Evolutionary conservation across 345 rosid species (phyloP).

Genomic region (Xanthoceras sorbifolium): DNA sequence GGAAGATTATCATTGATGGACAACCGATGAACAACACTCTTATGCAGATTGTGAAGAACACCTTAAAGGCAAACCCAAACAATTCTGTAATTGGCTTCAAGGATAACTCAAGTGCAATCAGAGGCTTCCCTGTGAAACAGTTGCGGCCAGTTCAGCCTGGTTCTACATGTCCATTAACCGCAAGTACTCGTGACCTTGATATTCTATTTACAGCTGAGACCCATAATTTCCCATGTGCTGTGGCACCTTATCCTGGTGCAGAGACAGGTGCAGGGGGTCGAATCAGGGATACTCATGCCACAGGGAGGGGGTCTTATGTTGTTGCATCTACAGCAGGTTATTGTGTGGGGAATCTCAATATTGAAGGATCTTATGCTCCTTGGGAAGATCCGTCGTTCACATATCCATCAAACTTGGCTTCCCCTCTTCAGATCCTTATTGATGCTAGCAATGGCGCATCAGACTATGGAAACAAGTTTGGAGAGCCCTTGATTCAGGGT

Average conservation of each 20-base stretch:
- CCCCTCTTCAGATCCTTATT: constrained; percentile 88
- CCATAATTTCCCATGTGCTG: constrained; percentile 98
- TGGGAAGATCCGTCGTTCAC: constrained; percentile 83
- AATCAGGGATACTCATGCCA: constrained; percentile 95
- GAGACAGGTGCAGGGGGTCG: constrained; percentile 99
- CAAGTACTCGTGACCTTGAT: constrained; percentile 58
- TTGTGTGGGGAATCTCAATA: constrained; percentile 77
- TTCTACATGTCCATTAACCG: constrained; percentile 52
- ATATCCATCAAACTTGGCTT: constrained; percentile 80
- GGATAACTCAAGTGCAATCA: constrained; percentile 95
- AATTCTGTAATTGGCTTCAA: constrained; percentile 90
- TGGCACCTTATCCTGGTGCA: constrained; percentile 99
- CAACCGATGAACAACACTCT: constrained; percentile 75
- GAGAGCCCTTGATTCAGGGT: constrained; percentile 95
- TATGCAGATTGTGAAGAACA: constrained; percentile 95
- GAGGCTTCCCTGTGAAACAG: constrained; percentile 71
- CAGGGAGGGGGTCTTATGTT: constrained; percentile 91
- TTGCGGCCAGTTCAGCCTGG: constrained; percentile 79
- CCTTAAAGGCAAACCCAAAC: constrained; percentile 73
- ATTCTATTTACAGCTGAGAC: constrained; percentile 93
- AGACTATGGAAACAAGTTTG: constrained; percentile 93
- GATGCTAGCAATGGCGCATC: constrained; percentile 96
- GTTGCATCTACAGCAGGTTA: constrained; percentile 88
- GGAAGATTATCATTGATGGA: constrained; percentile 85
- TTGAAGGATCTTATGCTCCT: constrained; percentile 83